Evolutionary conservation across 306 rosid genomes (phyloP).

Genomic region (Ceratonia siliqua): DNA sequence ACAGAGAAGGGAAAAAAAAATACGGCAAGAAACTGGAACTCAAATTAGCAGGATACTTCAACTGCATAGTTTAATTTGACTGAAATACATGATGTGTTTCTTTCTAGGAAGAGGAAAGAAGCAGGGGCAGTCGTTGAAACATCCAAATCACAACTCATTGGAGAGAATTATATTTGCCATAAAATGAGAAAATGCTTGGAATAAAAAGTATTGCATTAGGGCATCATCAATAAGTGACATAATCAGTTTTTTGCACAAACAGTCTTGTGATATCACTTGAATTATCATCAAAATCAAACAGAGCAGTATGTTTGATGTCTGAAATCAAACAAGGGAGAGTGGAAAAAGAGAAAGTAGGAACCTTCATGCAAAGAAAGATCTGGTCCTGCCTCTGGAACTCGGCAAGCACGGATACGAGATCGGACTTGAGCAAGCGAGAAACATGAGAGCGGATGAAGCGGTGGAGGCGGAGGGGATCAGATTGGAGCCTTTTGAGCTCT

Average conservation of each 20-base stretch:
- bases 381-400: slow-evolving; percentile 79
- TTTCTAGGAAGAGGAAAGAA: not conserved
- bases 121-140: not conserved
- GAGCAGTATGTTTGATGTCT: not conserved
- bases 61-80: not conserved
- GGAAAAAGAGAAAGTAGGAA: slow-evolving; percentile 1
- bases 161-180: not conserved
- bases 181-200: not conserved
- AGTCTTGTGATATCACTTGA: too few relatives aligned
- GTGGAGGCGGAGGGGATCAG: slow-evolving; percentile 60
- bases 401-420: slow-evolving; percentile 69
- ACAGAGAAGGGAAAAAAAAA: too few relatives aligned
- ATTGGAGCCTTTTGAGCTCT: slow-evolving; percentile 70
- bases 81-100: not conserved
- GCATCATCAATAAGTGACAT: not conserved
- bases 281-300: not conserved
- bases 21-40: not conserved
- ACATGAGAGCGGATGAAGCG: slow-evolving; percentile 65
- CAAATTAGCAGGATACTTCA: not conserved
- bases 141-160: not conserved
- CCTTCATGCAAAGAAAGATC: slow-evolving; percentile 81
- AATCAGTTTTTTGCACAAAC: not conserved
- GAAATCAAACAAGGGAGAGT: not conserved
- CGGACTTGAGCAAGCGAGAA: slow-evolving; percentile 89
- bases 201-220: not conserved